Conservation (phyloP, 495 filamentous ascomycete genomes). For the Friedmanniomyces endolithicus region DNA sequence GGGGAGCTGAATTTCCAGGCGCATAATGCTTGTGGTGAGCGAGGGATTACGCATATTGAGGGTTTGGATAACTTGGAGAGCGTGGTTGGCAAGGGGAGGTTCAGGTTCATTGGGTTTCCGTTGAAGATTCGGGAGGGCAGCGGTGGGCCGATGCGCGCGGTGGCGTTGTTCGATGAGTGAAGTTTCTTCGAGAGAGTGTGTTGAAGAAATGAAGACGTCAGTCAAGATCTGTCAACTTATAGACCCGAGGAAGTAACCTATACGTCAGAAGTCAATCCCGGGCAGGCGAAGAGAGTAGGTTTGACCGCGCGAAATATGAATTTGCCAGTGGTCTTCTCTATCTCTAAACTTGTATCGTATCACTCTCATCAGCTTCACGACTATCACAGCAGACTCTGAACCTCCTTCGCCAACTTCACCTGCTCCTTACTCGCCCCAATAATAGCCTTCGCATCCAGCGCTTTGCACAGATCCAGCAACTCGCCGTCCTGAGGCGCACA, state of each 20-base stretch:
- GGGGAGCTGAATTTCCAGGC: conserved; percentile 17
- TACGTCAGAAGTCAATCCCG: too few species aligned
- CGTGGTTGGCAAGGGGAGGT: conserved; percentile 12
- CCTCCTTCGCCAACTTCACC: conserved; percentile 9
- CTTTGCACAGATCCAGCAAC: conserved; percentile 59
- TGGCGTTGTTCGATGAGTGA: conserved; percentile 9
- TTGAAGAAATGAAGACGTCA: too few species aligned
- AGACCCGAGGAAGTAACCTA: too few species aligned
- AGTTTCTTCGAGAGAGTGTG: too few species aligned
- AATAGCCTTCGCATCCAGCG: conserved; percentile 53
- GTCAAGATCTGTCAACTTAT: too few species aligned
- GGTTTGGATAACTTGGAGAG: conserved; percentile 11
- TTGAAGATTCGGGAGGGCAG: conserved; percentile 14
- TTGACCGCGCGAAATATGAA: too few species aligned
- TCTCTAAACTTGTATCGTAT: too few species aligned
- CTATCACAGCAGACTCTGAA: conserved; percentile 5
- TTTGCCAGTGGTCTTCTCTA: too few species aligned
- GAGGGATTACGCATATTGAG: conserved; percentile 18
- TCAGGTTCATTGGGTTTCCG: conserved; percentile 17
- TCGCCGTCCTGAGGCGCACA: conserved; percentile 54
- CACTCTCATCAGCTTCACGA: not conserved
- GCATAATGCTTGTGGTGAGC: conserved; percentile 15
- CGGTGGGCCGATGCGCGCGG: conserved; percentile 15
- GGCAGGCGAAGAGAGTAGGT: too few species aligned
- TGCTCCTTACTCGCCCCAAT: conserved; percentile 11